Conservation (phyloP, 495 filamentous ascomycete species). For the Aspergillus mulundensis region DNA sequence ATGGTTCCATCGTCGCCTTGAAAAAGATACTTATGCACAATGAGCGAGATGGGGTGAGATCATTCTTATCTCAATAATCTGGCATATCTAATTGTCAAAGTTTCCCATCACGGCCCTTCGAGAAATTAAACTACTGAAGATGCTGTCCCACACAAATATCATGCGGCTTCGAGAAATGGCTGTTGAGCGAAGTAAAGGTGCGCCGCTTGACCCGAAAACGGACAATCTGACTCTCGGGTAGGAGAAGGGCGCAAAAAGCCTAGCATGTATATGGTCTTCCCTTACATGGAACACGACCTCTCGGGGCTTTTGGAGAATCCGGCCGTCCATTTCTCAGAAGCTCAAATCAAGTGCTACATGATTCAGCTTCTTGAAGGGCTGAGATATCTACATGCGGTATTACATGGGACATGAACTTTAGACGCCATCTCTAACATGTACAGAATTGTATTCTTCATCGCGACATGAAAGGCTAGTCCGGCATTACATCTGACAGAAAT, state of each 20-base stretch:
- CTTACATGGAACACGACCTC: conserved; percentile 98
- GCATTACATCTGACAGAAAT: background rate
- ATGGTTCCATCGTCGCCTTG: conserved; percentile 70
- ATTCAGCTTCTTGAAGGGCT: conserved; percentile 87
- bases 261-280: conserved; percentile 97
- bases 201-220: background rate
- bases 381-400: conserved; percentile 78
- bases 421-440: conserved; percentile 11
- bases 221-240: conserved; percentile 21
- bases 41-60: conserved; percentile 85
- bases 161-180: conserved; percentile 92
- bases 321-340: conserved; percentile 74
- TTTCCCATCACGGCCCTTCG: conserved; percentile 97
- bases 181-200: conserved; percentile 72
- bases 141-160: conserved; percentile 85
- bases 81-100: conserved; percentile 30
- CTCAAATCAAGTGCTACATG: conserved; percentile 98
- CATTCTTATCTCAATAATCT: background rate
- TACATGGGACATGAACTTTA: background rate
- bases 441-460: conserved; percentile 82
- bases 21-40: conserved; percentile 99
- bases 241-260: conserved; percentile 76
- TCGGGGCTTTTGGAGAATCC: conserved; percentile 95
- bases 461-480: conserved; percentile 77
- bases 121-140: conserved; percentile 96